Percentiles rank a stretch among this genome's conserved stretches.
Conservation (phyloP, 495 filamentous ascomycete genomes). For the Annulohypoxylon bovei region DNA sequence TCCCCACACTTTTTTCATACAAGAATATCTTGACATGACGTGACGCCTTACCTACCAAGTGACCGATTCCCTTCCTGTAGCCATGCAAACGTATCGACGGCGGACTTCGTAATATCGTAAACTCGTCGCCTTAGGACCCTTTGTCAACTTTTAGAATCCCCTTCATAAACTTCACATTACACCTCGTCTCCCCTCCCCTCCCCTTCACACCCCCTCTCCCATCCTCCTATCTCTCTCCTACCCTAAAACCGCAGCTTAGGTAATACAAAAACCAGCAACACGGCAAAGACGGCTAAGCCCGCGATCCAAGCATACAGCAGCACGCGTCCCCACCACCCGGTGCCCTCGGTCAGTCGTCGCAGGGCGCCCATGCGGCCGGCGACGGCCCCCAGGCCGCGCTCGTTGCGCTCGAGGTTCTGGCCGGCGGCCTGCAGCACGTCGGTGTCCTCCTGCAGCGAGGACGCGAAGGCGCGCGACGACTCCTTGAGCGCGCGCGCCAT, state of each 20-base stretch:
- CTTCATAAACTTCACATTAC: not conserved
- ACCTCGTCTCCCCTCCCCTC: not conserved
- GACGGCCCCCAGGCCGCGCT: slow-evolving; percentile 76
- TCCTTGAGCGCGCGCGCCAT: slow-evolving; percentile 83
- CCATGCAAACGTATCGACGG: not conserved
- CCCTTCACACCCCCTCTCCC: not conserved
- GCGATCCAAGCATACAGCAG: slow-evolving; percentile 85
- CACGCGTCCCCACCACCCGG: slow-evolving; percentile 87
- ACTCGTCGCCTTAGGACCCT: not conserved
- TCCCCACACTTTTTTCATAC: not conserved
- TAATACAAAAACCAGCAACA: slow-evolving; percentile 80
- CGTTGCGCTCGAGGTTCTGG: slow-evolving; percentile 79
- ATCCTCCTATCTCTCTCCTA: not conserved
- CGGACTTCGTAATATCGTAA: slow-evolving; percentile 13
- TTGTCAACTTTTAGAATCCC: not conserved
- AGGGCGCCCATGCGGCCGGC: slow-evolving; percentile 77
- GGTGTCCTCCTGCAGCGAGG: slow-evolving; percentile 76
- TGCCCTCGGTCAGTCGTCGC: slow-evolving; percentile 79
- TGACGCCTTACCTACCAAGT: slow-evolving; percentile 9
- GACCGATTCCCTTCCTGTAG: not conserved
- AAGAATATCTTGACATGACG: not conserved
- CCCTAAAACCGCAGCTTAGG: slow-evolving; percentile 84
- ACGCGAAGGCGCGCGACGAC: slow-evolving; percentile 74
- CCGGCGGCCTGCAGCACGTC: slow-evolving; percentile 73
- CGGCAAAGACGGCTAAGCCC: slow-evolving; percentile 75